Evolutionary conservation across 2,329 filamentous ascomycete genomes (phyloP).

Genomic region (Venturia oleaginea): DNA sequence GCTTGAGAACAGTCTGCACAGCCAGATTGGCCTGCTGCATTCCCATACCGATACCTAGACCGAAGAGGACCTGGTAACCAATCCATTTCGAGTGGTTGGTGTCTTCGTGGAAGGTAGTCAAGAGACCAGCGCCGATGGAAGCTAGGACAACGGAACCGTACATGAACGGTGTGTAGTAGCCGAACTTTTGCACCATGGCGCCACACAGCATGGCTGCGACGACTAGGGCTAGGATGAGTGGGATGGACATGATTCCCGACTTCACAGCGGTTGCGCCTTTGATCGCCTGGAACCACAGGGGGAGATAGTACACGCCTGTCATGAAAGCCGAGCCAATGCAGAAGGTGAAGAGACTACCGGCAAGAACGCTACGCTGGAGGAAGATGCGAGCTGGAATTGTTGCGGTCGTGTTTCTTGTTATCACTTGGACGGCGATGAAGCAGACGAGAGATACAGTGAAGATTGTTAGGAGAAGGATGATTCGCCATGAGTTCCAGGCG

Average conservation of each 20-base stretch:
- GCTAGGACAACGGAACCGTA: conserved; percentile 27
- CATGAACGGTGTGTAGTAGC: conserved; percentile 30
- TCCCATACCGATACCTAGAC: conserved; percentile 20
- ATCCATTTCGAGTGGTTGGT: conserved; percentile 25
- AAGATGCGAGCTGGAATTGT: conserved; percentile 22
- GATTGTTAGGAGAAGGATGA: conserved; percentile 18
- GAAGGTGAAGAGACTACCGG: conserved; percentile 10
- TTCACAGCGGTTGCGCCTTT: conserved; percentile 31
- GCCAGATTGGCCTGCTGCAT: conserved; percentile 18
- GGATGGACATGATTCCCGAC: conserved; percentile 27
- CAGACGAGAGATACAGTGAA: conserved; percentile 13
- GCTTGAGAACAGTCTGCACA: conserved; percentile 14
- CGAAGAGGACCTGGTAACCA: conserved; percentile 28
- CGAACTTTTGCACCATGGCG: conserved; percentile 27
- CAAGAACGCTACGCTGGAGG: conserved; percentile 9
- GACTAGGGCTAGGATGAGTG: conserved; percentile 29
- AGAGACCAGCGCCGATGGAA: conserved; percentile 28
- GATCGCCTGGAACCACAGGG: conserved; percentile 36
- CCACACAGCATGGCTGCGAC: conserved; percentile 25
- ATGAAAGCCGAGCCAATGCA: conserved; percentile 7
- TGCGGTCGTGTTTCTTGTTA: conserved; percentile 16
- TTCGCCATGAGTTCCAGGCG: conserved; percentile 16
- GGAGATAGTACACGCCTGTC: conserved; percentile 20
- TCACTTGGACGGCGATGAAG: conserved; percentile 21
- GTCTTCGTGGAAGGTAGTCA: conserved; percentile 25